These are phyloP conservation scores for Hypoxylon sp. DNA, from an alignment of 2,329 filamentous ascomycete genomes.

Conservation along the genomic window DNA sequence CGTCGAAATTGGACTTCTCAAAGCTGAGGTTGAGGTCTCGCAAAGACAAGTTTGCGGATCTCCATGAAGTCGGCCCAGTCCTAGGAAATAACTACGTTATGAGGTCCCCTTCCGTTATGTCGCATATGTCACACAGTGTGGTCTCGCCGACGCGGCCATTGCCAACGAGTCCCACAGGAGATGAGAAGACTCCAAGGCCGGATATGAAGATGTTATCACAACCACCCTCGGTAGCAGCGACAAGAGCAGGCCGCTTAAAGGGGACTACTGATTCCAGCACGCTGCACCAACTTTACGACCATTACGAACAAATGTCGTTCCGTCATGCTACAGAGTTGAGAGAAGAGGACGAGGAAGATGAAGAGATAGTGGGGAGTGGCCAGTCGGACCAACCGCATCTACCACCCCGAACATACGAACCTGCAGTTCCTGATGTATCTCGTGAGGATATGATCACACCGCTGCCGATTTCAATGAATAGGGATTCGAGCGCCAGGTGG, in stretches of 20 bases:
- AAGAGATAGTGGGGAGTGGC: constrained; percentile 22
- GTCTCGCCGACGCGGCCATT: constrained; percentile 21
- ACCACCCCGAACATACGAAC: constrained; percentile 36
- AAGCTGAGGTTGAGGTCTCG: constrained; percentile 58
- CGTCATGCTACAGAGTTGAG: constrained; percentile 56
- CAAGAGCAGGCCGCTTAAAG: constrained; percentile 47
- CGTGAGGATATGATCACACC: constrained; percentile 47
- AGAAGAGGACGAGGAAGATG: constrained; percentile 47
- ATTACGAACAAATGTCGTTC: constrained; percentile 71
- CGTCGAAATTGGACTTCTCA: constrained; percentile 65
- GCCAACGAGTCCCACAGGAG: constrained; percentile 9
- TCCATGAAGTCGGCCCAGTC: constrained; percentile 49
- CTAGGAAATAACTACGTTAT: constrained; percentile 57
- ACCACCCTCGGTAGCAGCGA: constrained; percentile 45
- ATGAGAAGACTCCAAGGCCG: constrained; percentile 37
- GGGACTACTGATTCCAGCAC: constrained; percentile 56
- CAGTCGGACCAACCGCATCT: constrained; percentile 24
- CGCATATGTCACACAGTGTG: constrained; percentile 56
- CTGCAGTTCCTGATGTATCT: constrained; percentile 41
- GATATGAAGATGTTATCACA: constrained; percentile 34
- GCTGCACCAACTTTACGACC: constrained; percentile 68
- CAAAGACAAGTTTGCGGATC: constrained; percentile 53
- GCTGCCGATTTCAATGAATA: constrained; percentile 42
- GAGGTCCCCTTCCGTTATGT: constrained; percentile 62
- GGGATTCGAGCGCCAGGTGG: constrained; percentile 39